Evolutionary conservation across 257 asterid genomes (phyloP), one percentile per base, ranked within the genome.

Genomic region (Primulina huaijiensis): DNA sequence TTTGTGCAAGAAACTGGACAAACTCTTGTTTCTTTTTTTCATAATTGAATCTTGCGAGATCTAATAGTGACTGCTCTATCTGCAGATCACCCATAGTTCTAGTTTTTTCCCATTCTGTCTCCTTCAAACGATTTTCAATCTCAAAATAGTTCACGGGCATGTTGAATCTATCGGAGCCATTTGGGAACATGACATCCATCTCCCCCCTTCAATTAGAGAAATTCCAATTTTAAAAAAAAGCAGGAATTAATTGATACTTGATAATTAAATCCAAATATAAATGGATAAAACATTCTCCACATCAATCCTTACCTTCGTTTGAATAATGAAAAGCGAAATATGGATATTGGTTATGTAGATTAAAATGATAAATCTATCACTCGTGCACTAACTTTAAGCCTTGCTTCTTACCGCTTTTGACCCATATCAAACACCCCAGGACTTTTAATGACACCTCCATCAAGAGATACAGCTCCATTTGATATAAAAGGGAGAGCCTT

Each of bases 391-490:
- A 62, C 37, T 68, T 43, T n/a, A 71, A 77, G 69, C 43, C 69
- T 78, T 19, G 21, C 21, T 50, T 50, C 88, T 81, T 77, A 90
- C 98, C 79, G 50, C 50, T 71, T 73, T 68, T 80, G 70, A 62
- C 91, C 96, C 73, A 86, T 75, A 77, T 75, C 46, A 76, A 69
- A 81, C 38, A 81, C 58, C 60, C 88, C 89, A 21, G 77, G 57
- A 38, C 84, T 74, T 81, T 77, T 80, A 30, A 90, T 78, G 34
- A 89, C 58, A 67, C 98, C 98, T 76, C 98, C 98, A 65, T 92
- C 98, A 64, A 92, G 84, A 73, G 98, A 90, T 77, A 92, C 62
- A 68, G 98, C 97, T 71, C 95, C 97, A 67, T 73, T 68, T 40
- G 73, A 58, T 73, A 87, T 76, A 40, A 63, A 69, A 46, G 90